Base-by-base conservation (phyloP, 495 filamentous ascomycete species). In the Xylaria grammica region DNA sequence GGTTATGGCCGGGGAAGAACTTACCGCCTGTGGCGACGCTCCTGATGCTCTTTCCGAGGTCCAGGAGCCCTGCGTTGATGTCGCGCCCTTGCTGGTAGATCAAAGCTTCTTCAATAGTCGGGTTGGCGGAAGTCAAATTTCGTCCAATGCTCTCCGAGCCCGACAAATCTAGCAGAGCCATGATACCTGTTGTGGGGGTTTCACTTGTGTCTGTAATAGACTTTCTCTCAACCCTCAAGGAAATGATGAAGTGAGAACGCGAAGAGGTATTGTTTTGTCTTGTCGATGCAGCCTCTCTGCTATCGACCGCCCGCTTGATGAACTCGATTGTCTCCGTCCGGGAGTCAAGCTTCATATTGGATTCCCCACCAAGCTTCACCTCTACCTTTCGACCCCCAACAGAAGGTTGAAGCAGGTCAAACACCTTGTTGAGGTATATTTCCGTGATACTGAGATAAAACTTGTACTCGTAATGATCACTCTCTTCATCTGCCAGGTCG, bases 361-460 rank as follows among this genome's bases (percentile, higher is more conserved):
- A 30, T 26, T 58, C 40, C 2, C 11, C 11, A 1, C n/a, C 11
- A 4, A 50, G 10, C 52, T 36, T 58, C 4, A 20, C 55, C 58
- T 11, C 9, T 34, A 48, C 13, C 46, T 60, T 67, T 96, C 90
- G 50, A 91, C 87, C 78, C 89, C 94, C 79, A 90, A 89, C 75
- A 9, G 54, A 3, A 2, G 49, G 13, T 13, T 56, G 30, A 17
- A 98, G 84, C 2, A 99, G 82, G 72, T 98, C 96, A 75, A 94
- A 92, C 60, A 97, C 81, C 60, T 91, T 92, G 68, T 99, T 92
- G 68, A 97, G 94, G 82, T 99, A 97, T 22, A 99, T 93, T 72
- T 99, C 95, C 24, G 97, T 87, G 69, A 97, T 96, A 44, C 88
- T 91, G 8, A 96, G 89, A 68, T 91, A 88, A 88, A 99, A 96